Conservation (phyloP, 2,329 filamentous ascomycete species). For the Ilyonectria mors-panacis region DNA sequence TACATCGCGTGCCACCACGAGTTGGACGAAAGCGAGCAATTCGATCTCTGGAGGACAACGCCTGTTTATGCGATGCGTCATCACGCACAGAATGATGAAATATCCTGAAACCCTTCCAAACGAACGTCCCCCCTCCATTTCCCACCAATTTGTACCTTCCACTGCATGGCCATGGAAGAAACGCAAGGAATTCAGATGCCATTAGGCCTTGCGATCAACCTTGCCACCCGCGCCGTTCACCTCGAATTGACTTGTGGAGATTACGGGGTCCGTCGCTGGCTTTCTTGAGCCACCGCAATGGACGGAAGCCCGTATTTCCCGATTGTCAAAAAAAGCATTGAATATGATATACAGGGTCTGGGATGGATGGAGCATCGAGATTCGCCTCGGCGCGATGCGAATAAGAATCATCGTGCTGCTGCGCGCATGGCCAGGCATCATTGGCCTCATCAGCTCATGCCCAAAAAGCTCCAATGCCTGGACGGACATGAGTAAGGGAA, state of each 20-base stretch:
- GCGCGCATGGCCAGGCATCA: background rate
- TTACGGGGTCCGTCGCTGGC: slow-evolving; percentile 1
- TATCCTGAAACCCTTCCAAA: slow-evolving; percentile 21
- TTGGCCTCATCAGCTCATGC: background rate
- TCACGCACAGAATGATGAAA: slow-evolving; percentile 14
- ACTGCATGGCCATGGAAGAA: slow-evolving; percentile 5
- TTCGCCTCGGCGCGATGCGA: background rate
- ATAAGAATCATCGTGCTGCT: background rate
- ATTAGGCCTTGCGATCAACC: background rate
- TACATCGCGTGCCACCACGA: background rate
- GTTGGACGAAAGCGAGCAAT: background rate
- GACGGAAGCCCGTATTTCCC: slow-evolving; percentile 20
- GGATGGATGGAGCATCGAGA: background rate
- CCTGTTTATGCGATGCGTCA: background rate
- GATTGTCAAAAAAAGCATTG: slow-evolving; percentile 5
- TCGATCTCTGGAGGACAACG: background rate
- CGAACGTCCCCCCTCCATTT: slow-evolving; percentile 9
- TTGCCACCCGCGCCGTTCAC: background rate
- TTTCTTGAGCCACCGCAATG: slow-evolving; percentile 5
- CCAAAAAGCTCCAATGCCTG: background rate
- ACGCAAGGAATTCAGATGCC: background rate
- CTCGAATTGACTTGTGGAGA: slow-evolving; percentile 2
- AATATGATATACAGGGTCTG: slow-evolving; percentile 1
- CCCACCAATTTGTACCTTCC: background rate
- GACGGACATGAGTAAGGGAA: background rate